Evolutionary conservation across 1,139 yeast genomes (phyloP), one percentile per base, ranked within the genome.

Genomic region (Zygotorulaspora mrakii): DNA sequence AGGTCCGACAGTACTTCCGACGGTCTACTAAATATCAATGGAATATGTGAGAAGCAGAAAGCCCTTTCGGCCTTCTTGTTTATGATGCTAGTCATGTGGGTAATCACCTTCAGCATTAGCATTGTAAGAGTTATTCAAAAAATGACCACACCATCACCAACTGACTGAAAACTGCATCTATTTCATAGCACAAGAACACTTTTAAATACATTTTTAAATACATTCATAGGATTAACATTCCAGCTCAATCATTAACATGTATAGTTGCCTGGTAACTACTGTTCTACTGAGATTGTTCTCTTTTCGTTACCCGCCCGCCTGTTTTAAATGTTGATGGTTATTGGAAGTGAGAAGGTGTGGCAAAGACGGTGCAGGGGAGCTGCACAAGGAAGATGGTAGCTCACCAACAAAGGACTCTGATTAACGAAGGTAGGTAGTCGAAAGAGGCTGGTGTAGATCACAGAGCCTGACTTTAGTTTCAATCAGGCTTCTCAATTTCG

Each of bases 121-220:
- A 79, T 88, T 11, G 70, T 85, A 47, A 71, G 97, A 48, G 86
- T 89, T 36, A 91, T 89, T 4, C 91, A 83, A 53, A 73, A 82
- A 42, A 94, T 83, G 17, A 48, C 56, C 22, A 50, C 59, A 5
- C 42, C 43, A 30, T 41, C 50, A 4, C 50, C 56, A 25, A 46
- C 55, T 35, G 42, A 39, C 24, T 39, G 22, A 29, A 6, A 8
- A 8, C 5, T 13, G 8, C 14, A n/a, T 3, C 14, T 12, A n/a
- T 14, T 9, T 13, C n/a, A 9, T 4, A n/a, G 10, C 25, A 3
- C 11, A 11, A 7, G 23, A 21, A 30, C 33, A n/a, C 16, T 28
- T 16, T 12, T 28, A 28, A 14, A 17, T 28, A 28, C 31, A n/a
- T n/a, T n/a, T n/a, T n/a, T n/a, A n/a, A n/a, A n/a, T n/a, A n/a